These are phyloP conservation scores for Diplosphaera chodatii DNA, from an alignment of 139 green algal species.

Conservation along the genomic window DNA sequence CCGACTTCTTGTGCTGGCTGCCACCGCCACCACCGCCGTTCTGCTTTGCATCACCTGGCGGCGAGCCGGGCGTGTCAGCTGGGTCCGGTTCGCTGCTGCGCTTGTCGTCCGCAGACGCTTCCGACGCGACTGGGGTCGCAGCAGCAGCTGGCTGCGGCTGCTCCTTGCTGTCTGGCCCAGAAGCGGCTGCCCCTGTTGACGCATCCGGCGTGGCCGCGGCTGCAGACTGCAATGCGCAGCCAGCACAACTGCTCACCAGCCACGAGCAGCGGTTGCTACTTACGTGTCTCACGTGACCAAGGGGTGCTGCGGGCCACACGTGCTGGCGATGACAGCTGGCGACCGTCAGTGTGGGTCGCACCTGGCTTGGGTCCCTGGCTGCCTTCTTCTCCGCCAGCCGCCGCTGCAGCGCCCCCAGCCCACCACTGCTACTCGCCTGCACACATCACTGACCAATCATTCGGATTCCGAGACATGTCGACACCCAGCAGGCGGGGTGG, in stretches of 20 bases:
- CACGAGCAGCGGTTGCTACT: no score
- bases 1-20: neutral
- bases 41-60: neutral
- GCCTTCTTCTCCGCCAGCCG: neutral
- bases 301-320: no score
- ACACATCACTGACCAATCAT: neutral
- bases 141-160: no score
- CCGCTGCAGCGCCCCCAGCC: neutral
- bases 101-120: neutral
- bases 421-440: neutral
- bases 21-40: neutral
- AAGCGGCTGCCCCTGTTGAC: neutral
- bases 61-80: no score
- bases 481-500: no score
- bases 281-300: no score
- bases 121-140: neutral
- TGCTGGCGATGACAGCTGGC: no score
- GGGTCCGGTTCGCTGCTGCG: neutral
- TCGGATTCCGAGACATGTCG: neutral
- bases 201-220: no score
- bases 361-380: neutral
- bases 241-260: no score
- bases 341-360: neutral
- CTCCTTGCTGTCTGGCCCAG: neutral
- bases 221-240: neutral